These are phyloP conservation scores for Ambrosia trifida DNA, from an alignment of 129 eudicot genomes.

Conservation along the genomic window DNA sequence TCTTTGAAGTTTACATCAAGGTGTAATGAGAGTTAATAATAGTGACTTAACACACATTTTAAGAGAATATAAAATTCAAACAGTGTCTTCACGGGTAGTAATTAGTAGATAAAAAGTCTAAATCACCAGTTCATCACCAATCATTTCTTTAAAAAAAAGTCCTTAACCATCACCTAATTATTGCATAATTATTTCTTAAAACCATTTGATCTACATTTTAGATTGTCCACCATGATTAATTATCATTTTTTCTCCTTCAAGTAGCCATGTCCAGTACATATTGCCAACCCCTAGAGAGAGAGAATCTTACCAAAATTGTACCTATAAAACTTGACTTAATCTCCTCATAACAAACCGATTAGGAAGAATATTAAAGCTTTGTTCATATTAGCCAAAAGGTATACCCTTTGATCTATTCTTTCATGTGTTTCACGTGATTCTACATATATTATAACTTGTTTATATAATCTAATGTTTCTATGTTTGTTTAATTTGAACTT, in stretches of 20 bases:
- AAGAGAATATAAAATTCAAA: neutral
- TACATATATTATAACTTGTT: slow-evolving; percentile 1
- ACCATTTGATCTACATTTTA: slow-evolving; percentile 29
- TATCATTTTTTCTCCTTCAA: slow-evolving; percentile 28
- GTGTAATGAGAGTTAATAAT: neutral
- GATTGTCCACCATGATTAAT: slow-evolving; percentile 30
- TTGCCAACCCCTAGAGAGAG: slow-evolving; percentile 51
- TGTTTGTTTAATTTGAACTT: slow-evolving; percentile 15
- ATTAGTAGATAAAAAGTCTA: slow-evolving; percentile 22
- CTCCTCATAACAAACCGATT: slow-evolving; percentile 19
- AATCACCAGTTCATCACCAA: slow-evolving; percentile 24
- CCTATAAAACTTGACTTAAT: slow-evolving; percentile 38
- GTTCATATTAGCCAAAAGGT: slow-evolving; percentile 35
- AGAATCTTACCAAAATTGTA: slow-evolving; percentile 27
- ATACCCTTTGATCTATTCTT: slow-evolving; percentile 1
- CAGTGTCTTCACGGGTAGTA: neutral
- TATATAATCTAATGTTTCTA: slow-evolving; percentile 15
- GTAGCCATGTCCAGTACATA: slow-evolving; percentile 49
- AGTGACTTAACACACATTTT: neutral
- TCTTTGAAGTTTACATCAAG: neutral
- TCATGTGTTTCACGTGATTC: slow-evolving; percentile 11
- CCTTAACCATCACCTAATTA: slow-evolving; percentile 16
- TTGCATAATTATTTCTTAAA: neutral
- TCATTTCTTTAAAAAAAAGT: slow-evolving; percentile 6
- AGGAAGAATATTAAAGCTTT: slow-evolving; percentile 26